A percentile compares a stretch with the other conserved stretches of the same genome.
Evolutionary conservation across 2,329 filamentous ascomycete genomes (phyloP).

Genomic region (Aureobasidium sp.): DNA sequence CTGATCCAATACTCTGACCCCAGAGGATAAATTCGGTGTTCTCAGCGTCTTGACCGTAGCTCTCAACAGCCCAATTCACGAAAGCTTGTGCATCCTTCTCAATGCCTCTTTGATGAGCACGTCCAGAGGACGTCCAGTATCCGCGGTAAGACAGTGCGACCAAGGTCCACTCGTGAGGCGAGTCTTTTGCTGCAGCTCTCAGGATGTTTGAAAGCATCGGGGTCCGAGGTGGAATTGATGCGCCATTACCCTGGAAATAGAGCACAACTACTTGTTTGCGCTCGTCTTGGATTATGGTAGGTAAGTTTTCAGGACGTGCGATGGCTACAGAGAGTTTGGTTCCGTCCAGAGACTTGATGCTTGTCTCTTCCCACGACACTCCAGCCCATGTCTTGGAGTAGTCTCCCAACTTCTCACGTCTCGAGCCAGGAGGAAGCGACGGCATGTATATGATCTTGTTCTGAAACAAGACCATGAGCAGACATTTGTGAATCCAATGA

Average conservation of each 20-base stretch:
- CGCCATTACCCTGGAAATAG: slow-evolving; percentile 45
- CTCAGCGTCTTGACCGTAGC: slow-evolving; percentile 32
- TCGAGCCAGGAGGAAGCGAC: slow-evolving; percentile 62
- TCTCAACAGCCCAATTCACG: slow-evolving; percentile 52
- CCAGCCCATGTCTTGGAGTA: slow-evolving; percentile 55
- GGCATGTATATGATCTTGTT: slow-evolving; percentile 80
- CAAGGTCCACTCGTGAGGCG: slow-evolving; percentile 30
- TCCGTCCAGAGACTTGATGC: slow-evolving; percentile 55
- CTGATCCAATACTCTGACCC: slow-evolving; percentile 72
- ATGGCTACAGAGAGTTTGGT: slow-evolving; percentile 58
- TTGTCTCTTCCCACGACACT: slow-evolving; percentile 61
- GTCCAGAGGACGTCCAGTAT: slow-evolving; percentile 70
- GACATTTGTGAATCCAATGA: slow-evolving; percentile 59
- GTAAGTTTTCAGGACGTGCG: slow-evolving; percentile 24
- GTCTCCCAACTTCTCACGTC: slow-evolving; percentile 59
- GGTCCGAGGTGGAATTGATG: slow-evolving; percentile 41
- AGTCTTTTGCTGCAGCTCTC: slow-evolving; percentile 20
- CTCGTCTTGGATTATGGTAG: background rate
- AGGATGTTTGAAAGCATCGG: slow-evolving; percentile 42
- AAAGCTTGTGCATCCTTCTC: slow-evolving; percentile 61
- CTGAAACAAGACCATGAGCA: slow-evolving; percentile 70
- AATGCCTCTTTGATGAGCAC: slow-evolving; percentile 64
- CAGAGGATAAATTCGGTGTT: slow-evolving; percentile 52
- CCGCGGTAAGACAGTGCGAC: slow-evolving; percentile 56
- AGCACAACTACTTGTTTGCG: slow-evolving; percentile 29